Conservation (phyloP, 2,329 filamentous ascomycete species). For the Ceratocystis papillata region DNA sequence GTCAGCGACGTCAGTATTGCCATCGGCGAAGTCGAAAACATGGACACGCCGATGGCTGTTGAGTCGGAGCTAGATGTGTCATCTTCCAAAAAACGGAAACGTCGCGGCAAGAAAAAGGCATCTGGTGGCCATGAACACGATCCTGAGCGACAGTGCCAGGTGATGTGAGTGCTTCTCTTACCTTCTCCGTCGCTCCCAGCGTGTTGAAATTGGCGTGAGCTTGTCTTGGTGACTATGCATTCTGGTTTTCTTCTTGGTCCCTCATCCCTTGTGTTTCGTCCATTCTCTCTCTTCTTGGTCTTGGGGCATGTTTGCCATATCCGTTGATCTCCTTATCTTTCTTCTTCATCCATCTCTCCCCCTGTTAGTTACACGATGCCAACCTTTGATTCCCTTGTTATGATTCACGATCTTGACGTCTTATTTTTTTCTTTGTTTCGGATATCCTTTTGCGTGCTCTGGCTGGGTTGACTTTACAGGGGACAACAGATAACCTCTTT, state of each 20-base stretch:
- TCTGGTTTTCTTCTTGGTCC: background rate
- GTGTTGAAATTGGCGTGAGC: no score
- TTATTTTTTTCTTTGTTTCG: background rate
- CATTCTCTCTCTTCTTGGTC: background rate
- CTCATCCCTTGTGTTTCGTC: background rate
- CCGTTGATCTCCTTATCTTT: background rate
- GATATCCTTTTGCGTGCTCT: background rate
- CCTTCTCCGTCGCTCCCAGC: background rate
- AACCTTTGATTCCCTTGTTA: background rate
- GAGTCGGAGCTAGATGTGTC: conserved; percentile 6
- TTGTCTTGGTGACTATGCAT: background rate
- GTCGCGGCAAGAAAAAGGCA: conserved; percentile 21
- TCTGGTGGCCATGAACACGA: conserved; percentile 7
- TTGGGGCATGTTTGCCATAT: background rate
- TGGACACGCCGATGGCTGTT: background rate
- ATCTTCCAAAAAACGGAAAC: conserved; percentile 15
- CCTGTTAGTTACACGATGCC: background rate
- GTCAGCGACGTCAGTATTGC: conserved; percentile 6
- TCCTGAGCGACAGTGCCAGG: conserved; percentile 20
- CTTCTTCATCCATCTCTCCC: background rate
- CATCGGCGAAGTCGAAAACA: conserved; percentile 7
- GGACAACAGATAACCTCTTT: background rate
- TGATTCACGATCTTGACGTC: conserved; percentile 9
- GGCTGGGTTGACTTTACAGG: background rate
- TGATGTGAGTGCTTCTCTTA: conserved; percentile 14